Conservation (phyloP, 345 rosid species). For the Theobroma cacao region DNA sequence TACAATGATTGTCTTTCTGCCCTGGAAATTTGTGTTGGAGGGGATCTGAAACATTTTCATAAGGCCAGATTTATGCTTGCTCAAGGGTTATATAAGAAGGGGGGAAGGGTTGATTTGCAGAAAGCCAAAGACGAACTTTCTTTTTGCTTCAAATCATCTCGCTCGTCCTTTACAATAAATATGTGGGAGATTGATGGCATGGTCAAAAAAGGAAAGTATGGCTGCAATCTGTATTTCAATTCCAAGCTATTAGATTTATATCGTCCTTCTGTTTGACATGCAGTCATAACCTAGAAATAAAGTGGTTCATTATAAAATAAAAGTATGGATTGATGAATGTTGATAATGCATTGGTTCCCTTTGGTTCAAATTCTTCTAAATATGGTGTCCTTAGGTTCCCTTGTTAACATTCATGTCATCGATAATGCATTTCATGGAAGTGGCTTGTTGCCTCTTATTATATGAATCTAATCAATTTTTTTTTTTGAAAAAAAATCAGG, state of each 20-base stretch:
- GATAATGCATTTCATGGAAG: not conserved
- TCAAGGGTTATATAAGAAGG: constrained; percentile 77
- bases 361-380: not conserved
- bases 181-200: constrained; percentile 99
- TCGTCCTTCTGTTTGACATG: not conserved
- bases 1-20: constrained; percentile 87
- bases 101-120: constrained; percentile 70
- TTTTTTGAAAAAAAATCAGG: constrained; percentile 34
- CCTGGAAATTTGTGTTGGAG: constrained; percentile 81
- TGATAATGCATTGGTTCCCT: not conserved
- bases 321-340: not conserved
- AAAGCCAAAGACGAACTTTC: constrained; percentile 93
- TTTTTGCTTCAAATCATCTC: constrained; percentile 89
- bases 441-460: not conserved
- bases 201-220: constrained; percentile 93
- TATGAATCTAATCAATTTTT: constrained; percentile 12
- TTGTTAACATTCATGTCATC: not conserved
- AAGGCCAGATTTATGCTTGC: constrained; percentile 98
- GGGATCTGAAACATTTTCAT: constrained; percentile 97
- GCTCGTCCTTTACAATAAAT: constrained; percentile 89
- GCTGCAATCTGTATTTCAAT: not conserved
- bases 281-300: not conserved
- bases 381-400: not conserved
- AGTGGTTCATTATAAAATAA: not conserved
- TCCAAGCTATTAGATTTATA: constrained; percentile 6